phyloP scores from a whole-genome alignment of 1,139 yeast genomes.

The Protomyces inouyei region DNA sequence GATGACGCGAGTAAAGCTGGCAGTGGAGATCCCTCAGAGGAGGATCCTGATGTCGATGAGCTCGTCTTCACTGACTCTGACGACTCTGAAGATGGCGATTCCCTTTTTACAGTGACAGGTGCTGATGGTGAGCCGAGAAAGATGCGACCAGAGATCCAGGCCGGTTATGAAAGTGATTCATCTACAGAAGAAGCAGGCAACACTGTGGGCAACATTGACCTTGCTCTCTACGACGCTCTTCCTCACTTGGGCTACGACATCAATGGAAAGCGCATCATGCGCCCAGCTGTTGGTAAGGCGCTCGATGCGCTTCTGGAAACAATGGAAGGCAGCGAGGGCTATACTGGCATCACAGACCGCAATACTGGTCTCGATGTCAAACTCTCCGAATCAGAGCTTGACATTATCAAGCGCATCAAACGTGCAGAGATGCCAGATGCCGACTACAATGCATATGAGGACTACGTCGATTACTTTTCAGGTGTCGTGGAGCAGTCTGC shows the following conservation, averaged over 20 bases:
- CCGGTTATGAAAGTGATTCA: slow-evolving; percentile 89
- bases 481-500: slow-evolving; percentile 86
- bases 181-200: slow-evolving; percentile 78
- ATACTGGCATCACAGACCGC: slow-evolving; percentile 95
- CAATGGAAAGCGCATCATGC: slow-evolving; percentile 95
- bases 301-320: slow-evolving; percentile 80
- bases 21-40: slow-evolving; percentile 30
- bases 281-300: slow-evolving; percentile 97
- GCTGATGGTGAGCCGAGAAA: slow-evolving; percentile 78
- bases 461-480: slow-evolving; percentile 93
- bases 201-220: slow-evolving; percentile 88
- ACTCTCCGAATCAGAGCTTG: slow-evolving; percentile 82
- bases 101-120: slow-evolving; percentile 37
- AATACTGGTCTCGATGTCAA: slow-evolving; percentile 85
- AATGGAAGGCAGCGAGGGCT: slow-evolving; percentile 93
- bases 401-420: slow-evolving; percentile 79
- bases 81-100: slow-evolving; percentile 26
- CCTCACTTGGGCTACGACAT: slow-evolving; percentile 97
- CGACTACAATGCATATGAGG: slow-evolving; percentile 79
- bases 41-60: slow-evolving; percentile 33
- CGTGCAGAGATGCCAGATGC: slow-evolving; percentile 80
- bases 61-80: slow-evolving; percentile 33
- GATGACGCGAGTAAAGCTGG: not conserved
- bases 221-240: slow-evolving; percentile 91
- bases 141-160: slow-evolving; percentile 83